These are phyloP conservation scores for Dendrobium officinale DNA, from an alignment of 106 monocot genomes.

Conservation along the genomic window DNA sequence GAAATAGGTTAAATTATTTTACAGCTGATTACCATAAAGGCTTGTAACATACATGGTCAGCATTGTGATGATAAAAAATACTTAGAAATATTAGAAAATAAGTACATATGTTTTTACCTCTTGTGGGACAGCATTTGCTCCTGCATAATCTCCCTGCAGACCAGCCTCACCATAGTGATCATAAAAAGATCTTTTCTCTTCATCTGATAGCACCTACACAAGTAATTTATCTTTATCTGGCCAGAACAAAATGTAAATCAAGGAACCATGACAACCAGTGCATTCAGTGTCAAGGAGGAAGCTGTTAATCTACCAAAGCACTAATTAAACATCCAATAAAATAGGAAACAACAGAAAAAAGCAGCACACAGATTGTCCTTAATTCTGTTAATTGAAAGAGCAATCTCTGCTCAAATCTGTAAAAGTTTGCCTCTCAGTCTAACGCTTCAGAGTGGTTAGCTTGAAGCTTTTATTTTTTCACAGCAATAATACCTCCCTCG, in stretches of 20 bases:
- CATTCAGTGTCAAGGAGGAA: neutral
- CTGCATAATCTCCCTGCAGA: conserved; percentile 49
- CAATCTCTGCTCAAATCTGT: neutral
- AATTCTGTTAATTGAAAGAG: neutral
- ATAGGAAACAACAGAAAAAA: neutral
- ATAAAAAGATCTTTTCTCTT: conserved; percentile 89
- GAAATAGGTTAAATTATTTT: neutral
- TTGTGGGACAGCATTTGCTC: conserved; percentile 33
- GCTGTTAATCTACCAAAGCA: neutral
- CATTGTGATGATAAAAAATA: neutral
- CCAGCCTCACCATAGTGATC: conserved; percentile 81
- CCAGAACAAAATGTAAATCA: conserved; percentile 8
- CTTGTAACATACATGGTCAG: neutral
- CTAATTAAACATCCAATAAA: neutral
- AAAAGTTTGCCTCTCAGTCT: neutral
- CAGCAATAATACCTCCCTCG: neutral
- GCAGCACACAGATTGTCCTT: neutral
- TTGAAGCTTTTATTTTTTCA: neutral
- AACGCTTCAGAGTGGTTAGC: neutral
- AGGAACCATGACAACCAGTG: neutral
- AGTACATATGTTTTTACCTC: conserved; percentile 37
- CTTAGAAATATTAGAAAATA: neutral
- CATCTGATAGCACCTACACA: conserved; percentile 91
- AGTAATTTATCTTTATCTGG: conserved; percentile 19
- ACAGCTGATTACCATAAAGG: neutral